These are phyloP conservation scores for Alloteropsis angusta DNA, from an alignment of 202 grass and related monocot species.

Conservation along the genomic window DNA sequence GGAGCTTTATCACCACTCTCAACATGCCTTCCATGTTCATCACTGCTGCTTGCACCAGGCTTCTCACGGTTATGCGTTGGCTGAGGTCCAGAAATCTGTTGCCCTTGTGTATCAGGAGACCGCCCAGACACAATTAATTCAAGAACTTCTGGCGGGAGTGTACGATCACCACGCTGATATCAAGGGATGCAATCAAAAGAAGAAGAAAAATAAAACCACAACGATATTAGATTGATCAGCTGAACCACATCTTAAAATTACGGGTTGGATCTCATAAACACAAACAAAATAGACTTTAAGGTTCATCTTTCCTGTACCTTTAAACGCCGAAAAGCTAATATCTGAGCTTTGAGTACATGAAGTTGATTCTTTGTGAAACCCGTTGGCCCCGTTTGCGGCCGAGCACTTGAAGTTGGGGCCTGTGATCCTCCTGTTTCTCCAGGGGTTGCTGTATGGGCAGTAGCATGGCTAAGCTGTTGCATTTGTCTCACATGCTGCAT, in stretches of 20 bases:
- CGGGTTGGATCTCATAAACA: neutral
- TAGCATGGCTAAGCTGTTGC: conserved; percentile 42
- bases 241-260: conserved; percentile 13
- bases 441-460: neutral
- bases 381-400: conserved; percentile 24
- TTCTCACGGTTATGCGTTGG: conserved; percentile 24
- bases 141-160: conserved; percentile 79
- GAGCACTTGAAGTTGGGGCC: conserved; percentile 32
- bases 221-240: conserved; percentile 14
- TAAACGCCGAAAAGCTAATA: conserved; percentile 88
- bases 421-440: conserved; percentile 31
- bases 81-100: conserved; percentile 28
- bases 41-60: conserved; percentile 18
- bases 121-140: conserved; percentile 61
- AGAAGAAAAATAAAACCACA: neutral
- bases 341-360: conserved; percentile 90
- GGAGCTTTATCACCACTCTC: conserved; percentile 44
- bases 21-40: conserved; percentile 40
- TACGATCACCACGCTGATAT: conserved; percentile 73
- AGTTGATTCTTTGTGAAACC: conserved; percentile 91
- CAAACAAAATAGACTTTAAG: neutral
- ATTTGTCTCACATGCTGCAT: conserved; percentile 62
- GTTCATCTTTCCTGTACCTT: conserved; percentile 52
- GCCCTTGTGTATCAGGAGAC: conserved; percentile 39
- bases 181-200: conserved; percentile 16